Evolutionary conservation across 73 alveolate genomes (phyloP).

Genomic region (Paramecium tetraurelia): DNA sequence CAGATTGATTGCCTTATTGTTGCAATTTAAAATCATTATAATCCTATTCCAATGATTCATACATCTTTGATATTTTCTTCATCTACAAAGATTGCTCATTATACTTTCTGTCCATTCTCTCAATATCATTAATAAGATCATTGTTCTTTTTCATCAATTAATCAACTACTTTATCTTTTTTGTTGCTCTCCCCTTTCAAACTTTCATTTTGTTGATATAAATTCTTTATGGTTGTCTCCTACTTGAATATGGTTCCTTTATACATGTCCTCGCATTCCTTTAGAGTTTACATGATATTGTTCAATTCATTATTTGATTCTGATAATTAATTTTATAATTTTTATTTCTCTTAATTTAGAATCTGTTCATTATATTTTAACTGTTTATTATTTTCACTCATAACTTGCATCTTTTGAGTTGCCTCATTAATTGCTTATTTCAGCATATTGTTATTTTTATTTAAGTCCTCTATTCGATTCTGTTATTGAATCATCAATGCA

Average conservation of each 20-base stretch:
- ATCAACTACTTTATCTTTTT: not conserved
- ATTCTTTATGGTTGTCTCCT: not conserved
- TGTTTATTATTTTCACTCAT: not conserved
- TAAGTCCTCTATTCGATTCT: not conserved
- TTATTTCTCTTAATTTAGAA: not conserved
- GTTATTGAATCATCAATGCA: not conserved
- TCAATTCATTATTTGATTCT: conserved; percentile 12
- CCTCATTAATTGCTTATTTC: not conserved
- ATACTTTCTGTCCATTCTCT: not conserved
- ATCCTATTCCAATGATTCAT: conserved; percentile 12
- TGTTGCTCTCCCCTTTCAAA: not conserved
- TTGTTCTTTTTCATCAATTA: not conserved
- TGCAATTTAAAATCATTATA: not conserved
- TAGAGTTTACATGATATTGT: not conserved
- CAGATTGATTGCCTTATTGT: conserved; percentile 2
- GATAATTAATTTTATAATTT: not conserved
- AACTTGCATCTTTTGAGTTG: not conserved
- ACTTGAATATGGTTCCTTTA: not conserved
- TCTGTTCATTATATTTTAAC: not conserved
- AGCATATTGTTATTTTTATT: not conserved
- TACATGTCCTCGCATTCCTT: conserved; percentile 21
- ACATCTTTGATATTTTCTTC: not conserved
- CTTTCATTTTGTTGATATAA: not conserved
- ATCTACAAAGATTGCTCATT: not conserved
- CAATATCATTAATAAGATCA: not conserved